phyloP scores from a whole-genome alignment of 192 early-diverging fungal genomes.

The Coemansia sp. region DNA sequence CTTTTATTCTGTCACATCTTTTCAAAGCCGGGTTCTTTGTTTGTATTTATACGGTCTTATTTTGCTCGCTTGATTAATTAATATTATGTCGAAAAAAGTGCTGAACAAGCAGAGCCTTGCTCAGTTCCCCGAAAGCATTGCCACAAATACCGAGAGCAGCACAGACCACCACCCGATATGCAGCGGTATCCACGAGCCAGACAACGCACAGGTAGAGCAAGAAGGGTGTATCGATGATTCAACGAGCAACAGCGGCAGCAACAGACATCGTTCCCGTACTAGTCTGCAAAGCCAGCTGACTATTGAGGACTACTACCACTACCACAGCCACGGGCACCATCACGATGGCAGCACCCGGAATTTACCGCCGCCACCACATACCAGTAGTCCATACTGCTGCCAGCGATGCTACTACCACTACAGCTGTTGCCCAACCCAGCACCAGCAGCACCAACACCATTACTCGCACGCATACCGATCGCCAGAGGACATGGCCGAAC shows the following conservation, averaged over 20 bases:
- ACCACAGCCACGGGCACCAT: too few species aligned
- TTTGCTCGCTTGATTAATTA: neutral
- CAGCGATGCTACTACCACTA: conserved; percentile 3
- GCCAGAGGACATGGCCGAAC: conserved; percentile 1
- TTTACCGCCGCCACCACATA: too few species aligned
- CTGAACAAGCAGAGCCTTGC: conserved; percentile 1
- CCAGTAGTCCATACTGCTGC: neutral
- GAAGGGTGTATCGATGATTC: neutral
- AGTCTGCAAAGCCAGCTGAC: conserved; percentile 7
- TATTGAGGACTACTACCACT: neutral
- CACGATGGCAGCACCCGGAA: neutral
- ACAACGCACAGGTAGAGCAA: neutral
- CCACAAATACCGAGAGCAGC: neutral
- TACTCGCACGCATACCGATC: neutral
- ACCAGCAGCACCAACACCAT: neutral
- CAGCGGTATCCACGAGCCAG: neutral
- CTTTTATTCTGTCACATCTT: too few species aligned
- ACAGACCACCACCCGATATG: neutral
- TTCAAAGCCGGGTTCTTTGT: too few species aligned
- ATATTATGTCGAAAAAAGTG: neutral
- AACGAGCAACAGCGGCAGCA: neutral
- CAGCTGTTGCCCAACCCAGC: neutral
- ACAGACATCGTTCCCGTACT: neutral
- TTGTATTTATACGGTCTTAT: neutral
- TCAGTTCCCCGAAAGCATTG: conserved; percentile 4